phyloP scores from a whole-genome alignment of 306 rosid species.

The Medicago arabica region DNA sequence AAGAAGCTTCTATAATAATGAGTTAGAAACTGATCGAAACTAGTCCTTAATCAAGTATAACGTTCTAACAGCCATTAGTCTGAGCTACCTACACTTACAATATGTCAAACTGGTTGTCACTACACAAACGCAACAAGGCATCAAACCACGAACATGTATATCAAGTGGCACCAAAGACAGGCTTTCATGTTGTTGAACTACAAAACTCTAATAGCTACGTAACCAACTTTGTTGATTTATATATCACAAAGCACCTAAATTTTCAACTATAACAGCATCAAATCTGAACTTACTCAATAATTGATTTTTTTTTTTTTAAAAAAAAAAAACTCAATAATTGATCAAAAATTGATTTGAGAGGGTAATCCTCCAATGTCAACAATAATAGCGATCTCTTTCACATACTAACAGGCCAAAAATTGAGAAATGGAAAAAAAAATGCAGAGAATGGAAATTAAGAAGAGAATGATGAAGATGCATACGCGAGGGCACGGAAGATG shows the following conservation, averaged over 20 bases:
- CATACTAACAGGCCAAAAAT: conserved; percentile 6
- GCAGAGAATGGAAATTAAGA: neutral
- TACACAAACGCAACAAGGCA: neutral
- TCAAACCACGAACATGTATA: conserved; percentile 1
- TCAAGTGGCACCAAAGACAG: conserved; percentile 12
- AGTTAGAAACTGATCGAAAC: neutral
- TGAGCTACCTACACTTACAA: neutral
- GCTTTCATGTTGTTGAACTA: neutral
- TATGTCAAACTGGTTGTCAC: neutral
- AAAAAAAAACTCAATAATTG: neutral
- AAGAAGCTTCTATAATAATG: neutral
- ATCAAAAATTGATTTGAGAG: neutral
- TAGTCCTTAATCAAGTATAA: neutral
- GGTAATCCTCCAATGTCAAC: conserved; percentile 15
- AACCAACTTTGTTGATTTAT: neutral
- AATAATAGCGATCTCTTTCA: conserved; percentile 5
- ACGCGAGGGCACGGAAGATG: conserved; percentile 89
- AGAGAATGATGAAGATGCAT: conserved; percentile 41
- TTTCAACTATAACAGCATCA: conserved; percentile 3
- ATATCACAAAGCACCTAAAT: conserved; percentile 1
- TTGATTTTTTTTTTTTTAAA: neutral
- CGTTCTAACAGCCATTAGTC: neutral
- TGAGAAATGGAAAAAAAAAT: too few species aligned
- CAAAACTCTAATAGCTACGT: conserved; percentile 15
- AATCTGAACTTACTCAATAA: neutral